Conservation (phyloP, 768 basidiomycete genomes). For the Goffeauzyma gilvescens region DNA sequence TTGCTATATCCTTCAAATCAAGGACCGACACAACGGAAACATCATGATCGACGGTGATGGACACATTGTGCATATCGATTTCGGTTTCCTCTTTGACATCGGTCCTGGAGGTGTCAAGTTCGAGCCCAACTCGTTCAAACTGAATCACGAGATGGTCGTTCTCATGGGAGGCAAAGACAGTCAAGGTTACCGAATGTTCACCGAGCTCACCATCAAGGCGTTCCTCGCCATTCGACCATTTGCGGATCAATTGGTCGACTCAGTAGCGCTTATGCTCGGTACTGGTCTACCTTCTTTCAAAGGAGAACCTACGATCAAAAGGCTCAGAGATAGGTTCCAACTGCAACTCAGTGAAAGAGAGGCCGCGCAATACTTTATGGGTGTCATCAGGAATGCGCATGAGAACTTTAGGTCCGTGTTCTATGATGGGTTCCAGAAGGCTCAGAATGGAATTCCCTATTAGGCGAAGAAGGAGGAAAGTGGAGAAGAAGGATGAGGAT, state of each 20-base stretch:
- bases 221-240: constrained; percentile 93
- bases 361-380: constrained; percentile 85
- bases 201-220: constrained; percentile 81
- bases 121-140: constrained; percentile 92
- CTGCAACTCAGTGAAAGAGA: constrained; percentile 64
- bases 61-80: constrained; percentile 89
- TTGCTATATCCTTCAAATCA: constrained; percentile 95
- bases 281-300: constrained; percentile 93
- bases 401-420: constrained; percentile 84
- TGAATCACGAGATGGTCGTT: constrained; percentile 95
- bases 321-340: constrained; percentile 71
- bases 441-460: constrained; percentile 20
- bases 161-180: constrained; percentile 91
- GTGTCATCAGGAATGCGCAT: constrained; percentile 72
- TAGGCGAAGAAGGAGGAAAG: too few relatives aligned
- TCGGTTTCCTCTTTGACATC: constrained; percentile 43
- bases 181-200: constrained; percentile 85
- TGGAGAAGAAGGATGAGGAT: too few relatives aligned
- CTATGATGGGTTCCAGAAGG: constrained; percentile 78
- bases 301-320: constrained; percentile 73
- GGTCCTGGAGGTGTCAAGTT: constrained; percentile 70
- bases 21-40: constrained; percentile 96
- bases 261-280: constrained; percentile 82
- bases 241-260: constrained; percentile 70
- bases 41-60: constrained; percentile 99